Evolutionary conservation across 352 stramenopile genomes (phyloP).

Genomic region (Aphanomyces stellatus): DNA sequence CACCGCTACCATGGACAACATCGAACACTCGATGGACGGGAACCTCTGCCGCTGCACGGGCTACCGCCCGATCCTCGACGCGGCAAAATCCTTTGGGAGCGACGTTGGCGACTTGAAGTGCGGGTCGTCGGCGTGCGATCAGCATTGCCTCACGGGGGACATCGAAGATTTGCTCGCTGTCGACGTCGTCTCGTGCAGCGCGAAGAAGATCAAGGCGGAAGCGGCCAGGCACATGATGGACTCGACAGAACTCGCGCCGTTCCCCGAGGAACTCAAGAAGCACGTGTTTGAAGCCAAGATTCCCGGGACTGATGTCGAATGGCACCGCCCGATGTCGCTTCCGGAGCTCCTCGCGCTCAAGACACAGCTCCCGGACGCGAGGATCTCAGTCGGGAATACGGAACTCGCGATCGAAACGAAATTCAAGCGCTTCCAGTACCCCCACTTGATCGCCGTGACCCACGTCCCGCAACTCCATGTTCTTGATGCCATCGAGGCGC

Average conservation of each 20-base stretch:
- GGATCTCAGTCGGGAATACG: conserved; percentile 95
- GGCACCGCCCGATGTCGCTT: conserved; percentile 89
- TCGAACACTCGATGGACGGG: conserved; percentile 92
- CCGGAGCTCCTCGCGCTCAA: conserved; percentile 85
- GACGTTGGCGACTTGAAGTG: conserved; percentile 51
- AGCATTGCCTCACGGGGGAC: conserved; percentile 15
- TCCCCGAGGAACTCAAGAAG: conserved; percentile 41
- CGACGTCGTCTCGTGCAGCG: conserved; percentile 17
- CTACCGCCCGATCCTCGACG: conserved; percentile 76
- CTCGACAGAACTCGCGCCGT: conserved; percentile 23
- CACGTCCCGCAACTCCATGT: conserved; percentile 52
- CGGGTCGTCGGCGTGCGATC: conserved; percentile 18
- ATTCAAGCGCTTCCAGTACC: conserved; percentile 86
- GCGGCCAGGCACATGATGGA: conserved; percentile 21
- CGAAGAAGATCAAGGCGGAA: conserved; percentile 15
- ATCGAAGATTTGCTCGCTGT: conserved; percentile 16
- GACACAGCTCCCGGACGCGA: conserved; percentile 63
- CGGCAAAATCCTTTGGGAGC: conserved; percentile 76
- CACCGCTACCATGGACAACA: conserved; percentile 71
- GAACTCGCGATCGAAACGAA: conserved; percentile 96
- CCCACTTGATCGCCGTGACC: conserved; percentile 57
- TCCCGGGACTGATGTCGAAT: conserved; percentile 66
- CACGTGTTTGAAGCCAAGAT: conserved; percentile 60
- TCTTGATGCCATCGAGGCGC: conserved; percentile 25
- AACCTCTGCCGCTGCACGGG: conserved; percentile 95